Percentiles rank a stretch among this genome's conserved stretches.
Evolutionary conservation across 2,329 filamentous ascomycete species (phyloP).

Genomic region (Cladosporium halotolerans): DNA sequence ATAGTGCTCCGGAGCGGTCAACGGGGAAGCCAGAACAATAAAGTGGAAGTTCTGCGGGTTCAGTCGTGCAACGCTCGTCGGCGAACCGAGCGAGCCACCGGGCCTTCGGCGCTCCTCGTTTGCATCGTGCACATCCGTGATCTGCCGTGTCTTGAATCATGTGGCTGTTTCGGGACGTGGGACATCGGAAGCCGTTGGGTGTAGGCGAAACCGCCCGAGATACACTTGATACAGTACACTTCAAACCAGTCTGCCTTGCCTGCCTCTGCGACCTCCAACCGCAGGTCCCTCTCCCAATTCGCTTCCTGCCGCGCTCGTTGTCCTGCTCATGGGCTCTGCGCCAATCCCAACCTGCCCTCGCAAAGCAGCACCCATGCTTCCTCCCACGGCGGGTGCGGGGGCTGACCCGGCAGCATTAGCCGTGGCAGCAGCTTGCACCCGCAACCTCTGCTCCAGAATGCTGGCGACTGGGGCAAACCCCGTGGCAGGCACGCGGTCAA

Average conservation of each 20-base stretch:
- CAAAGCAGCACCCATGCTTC: constrained; percentile 23
- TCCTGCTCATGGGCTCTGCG: constrained; percentile 24
- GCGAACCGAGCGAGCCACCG: too few relatives aligned
- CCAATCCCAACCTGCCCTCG: constrained; percentile 17
- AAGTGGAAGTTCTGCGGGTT: too few relatives aligned
- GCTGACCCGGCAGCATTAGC: constrained; percentile 9
- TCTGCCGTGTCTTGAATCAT: constrained; percentile 1
- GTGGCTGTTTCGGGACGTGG: neutral
- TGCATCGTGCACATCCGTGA: neutral
- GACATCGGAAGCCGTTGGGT: neutral
- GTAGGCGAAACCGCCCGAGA: neutral
- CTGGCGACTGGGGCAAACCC: constrained; percentile 28
- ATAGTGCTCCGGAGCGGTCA: too few relatives aligned
- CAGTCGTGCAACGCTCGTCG: too few relatives aligned
- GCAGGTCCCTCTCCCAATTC: constrained; percentile 14
- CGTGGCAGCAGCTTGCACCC: constrained; percentile 15
- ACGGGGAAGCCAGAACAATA: too few relatives aligned
- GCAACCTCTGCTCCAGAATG: constrained; percentile 17
- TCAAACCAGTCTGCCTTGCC: constrained; percentile 9
- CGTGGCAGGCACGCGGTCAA: constrained; percentile 28
- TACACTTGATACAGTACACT: neutral
- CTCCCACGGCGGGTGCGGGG: constrained; percentile 12
- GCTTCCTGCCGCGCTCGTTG: constrained; percentile 19
- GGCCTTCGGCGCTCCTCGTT: neutral
- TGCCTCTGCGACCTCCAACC: constrained; percentile 3